Conservation (phyloP, 2,329 filamentous ascomycete genomes). For the Orbilia brochopaga region DNA sequence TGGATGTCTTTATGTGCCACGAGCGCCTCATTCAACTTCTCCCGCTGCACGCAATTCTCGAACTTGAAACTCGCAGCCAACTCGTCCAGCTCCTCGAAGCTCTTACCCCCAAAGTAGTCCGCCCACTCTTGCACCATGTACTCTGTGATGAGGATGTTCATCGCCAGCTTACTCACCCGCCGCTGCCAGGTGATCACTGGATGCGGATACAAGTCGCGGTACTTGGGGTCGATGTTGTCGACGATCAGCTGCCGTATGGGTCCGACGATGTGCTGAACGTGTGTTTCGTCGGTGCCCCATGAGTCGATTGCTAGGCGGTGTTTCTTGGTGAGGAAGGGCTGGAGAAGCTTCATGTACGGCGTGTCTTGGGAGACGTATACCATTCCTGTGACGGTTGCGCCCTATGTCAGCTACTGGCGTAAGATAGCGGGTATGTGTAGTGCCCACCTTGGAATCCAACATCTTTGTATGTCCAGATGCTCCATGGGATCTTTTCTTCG, state of each 20-base stretch:
- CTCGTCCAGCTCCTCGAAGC: constrained; percentile 64
- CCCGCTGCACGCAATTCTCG: constrained; percentile 64
- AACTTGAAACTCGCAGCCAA: constrained; percentile 63
- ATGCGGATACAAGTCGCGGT: constrained; percentile 61
- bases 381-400: constrained; percentile 57
- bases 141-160: constrained; percentile 63
- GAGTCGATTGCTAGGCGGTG: constrained; percentile 63
- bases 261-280: constrained; percentile 56
- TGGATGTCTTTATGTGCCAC: constrained; percentile 52
- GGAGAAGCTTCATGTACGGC: constrained; percentile 63
- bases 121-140: constrained; percentile 65
- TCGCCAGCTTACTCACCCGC: constrained; percentile 61
- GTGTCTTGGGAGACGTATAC: constrained; percentile 61
- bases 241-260: constrained; percentile 61
- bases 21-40: constrained; percentile 61
- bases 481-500: constrained; percentile 64
- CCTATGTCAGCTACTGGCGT: no score
- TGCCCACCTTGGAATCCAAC: constrained; percentile 63
- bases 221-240: constrained; percentile 59
- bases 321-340: constrained; percentile 66
- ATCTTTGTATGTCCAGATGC: constrained; percentile 68
- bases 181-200: constrained; percentile 62
- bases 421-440: background rate
- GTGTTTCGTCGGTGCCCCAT: constrained; percentile 61
- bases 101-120: constrained; percentile 64